These are phyloP conservation scores for Crithidia sp. DNA, from an alignment of 208 protist genomes.

Conservation along the genomic window DNA sequence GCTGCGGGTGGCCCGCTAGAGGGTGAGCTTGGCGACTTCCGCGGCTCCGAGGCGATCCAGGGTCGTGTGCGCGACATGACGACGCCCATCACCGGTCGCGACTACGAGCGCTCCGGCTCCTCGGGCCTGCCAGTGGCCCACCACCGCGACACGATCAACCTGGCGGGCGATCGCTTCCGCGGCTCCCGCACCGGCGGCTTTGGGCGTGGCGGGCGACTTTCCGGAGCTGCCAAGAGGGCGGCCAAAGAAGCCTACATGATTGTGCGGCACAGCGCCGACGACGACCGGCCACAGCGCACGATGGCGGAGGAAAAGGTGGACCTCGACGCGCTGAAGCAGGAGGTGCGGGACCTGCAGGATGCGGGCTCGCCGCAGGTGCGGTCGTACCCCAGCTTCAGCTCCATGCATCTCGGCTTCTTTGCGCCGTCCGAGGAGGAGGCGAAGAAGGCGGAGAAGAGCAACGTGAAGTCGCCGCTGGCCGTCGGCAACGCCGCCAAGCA, in stretches of 20 bases:
- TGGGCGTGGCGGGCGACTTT: constrained; percentile 8
- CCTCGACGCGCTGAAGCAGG: constrained; percentile 33
- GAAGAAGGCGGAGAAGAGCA: constrained; percentile 10
- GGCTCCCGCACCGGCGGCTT: constrained; percentile 11
- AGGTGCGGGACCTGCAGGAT: constrained; percentile 28
- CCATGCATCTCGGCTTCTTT: constrained; percentile 45
- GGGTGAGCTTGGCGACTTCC: constrained; percentile 40
- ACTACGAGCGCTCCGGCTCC: constrained; percentile 36
- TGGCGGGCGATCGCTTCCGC: constrained; percentile 32
- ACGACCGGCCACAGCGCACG: constrained; percentile 16
- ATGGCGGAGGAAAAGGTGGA: constrained; percentile 19
- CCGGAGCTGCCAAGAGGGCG: not conserved
- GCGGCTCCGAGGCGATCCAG: constrained; percentile 25
- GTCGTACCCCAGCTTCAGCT: constrained; percentile 64
- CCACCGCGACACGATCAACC: constrained; percentile 60
- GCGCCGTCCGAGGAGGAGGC: constrained; percentile 16
- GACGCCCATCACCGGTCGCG: constrained; percentile 53
- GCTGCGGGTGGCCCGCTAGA: constrained; percentile 28
- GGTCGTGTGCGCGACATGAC: constrained; percentile 48
- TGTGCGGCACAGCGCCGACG: constrained; percentile 19
- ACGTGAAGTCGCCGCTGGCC: not conserved
- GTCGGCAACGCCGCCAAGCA: not conserved
- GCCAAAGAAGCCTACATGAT: constrained; percentile 26
- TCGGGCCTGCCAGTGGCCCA: constrained; percentile 21
- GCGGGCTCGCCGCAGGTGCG: constrained; percentile 52